A percentile compares a stretch with the other conserved stretches of the same genome.
Evolutionary conservation across 2,329 filamentous ascomycete genomes (phyloP).

Genomic region (Paraconiothyrium sp.): DNA sequence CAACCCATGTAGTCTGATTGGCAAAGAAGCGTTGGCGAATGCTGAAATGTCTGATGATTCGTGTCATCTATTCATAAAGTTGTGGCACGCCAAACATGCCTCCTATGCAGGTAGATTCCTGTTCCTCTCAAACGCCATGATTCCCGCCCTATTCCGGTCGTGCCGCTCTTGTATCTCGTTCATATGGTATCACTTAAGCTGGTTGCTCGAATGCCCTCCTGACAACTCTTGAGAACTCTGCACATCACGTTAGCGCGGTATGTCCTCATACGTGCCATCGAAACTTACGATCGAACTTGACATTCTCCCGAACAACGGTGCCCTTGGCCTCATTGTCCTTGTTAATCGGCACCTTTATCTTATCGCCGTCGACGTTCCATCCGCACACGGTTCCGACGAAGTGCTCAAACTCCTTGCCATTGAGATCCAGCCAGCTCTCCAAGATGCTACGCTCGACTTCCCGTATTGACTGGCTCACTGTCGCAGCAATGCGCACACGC

Average conservation of each 20-base stretch:
- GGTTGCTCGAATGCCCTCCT: slow-evolving; percentile 50
- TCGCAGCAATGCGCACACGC: slow-evolving; percentile 86
- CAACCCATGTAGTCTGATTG: neutral
- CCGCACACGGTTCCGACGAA: slow-evolving; percentile 69
- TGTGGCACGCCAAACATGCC: slow-evolving; percentile 7
- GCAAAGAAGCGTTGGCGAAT: neutral
- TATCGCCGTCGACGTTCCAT: slow-evolving; percentile 77
- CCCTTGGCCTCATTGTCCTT: slow-evolving; percentile 92
- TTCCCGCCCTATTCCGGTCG: slow-evolving; percentile 8
- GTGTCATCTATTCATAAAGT: slow-evolving; percentile 11
- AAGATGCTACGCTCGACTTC: slow-evolving; percentile 68
- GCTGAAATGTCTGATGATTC: slow-evolving; percentile 3
- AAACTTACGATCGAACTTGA: slow-evolving; percentile 78
- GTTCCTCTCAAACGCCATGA: slow-evolving; percentile 14
- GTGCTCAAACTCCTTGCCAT: slow-evolving; percentile 58
- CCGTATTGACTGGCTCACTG: slow-evolving; percentile 85
- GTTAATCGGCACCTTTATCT: slow-evolving; percentile 84
- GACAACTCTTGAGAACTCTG: slow-evolving; percentile 49
- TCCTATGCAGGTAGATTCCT: slow-evolving; percentile 11
- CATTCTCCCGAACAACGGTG: slow-evolving; percentile 92
- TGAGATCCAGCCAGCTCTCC: slow-evolving; percentile 60
- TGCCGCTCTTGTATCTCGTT: slow-evolving; percentile 13
- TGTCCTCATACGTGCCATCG: neutral
- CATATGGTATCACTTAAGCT: slow-evolving; percentile 26
- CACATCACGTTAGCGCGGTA: slow-evolving; percentile 23